A percentile compares a stretch with the other conserved stretches of the same genome.
Conservation (phyloP, 2,329 filamentous ascomycete species). For the Trichoderma sp. region DNA sequence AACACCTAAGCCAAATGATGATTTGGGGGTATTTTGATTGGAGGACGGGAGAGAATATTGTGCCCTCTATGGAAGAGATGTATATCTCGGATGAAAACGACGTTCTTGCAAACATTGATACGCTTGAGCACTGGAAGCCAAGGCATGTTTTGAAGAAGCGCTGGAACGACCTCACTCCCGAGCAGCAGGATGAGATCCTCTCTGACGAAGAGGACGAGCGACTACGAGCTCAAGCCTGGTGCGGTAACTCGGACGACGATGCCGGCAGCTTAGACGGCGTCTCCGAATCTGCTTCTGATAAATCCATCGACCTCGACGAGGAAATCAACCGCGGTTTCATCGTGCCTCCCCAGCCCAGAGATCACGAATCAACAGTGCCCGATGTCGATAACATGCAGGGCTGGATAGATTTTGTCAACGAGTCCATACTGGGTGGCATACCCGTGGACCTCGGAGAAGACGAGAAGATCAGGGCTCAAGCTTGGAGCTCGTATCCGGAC, state of each 20-base stretch:
- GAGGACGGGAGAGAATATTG: conserved; percentile 53
- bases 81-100: conserved; percentile 55
- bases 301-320: conserved; percentile 37
- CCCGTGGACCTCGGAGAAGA: conserved; percentile 34
- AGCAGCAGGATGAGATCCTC: conserved; percentile 46
- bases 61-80: conserved; percentile 54
- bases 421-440: conserved; percentile 35
- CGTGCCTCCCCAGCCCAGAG: conserved; percentile 33
- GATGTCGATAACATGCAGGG: conserved; percentile 30
- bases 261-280: neutral
- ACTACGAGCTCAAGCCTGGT: conserved; percentile 44
- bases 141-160: conserved; percentile 52
- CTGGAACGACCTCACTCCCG: conserved; percentile 45
- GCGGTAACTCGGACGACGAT: conserved; percentile 32
- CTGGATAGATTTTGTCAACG: conserved; percentile 39
- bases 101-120: conserved; percentile 41
- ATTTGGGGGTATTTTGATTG: conserved; percentile 65
- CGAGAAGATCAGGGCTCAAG: conserved; percentile 35
- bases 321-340: conserved; percentile 43
- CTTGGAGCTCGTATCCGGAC: conserved; percentile 32
- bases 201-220: conserved; percentile 43
- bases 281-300: conserved; percentile 14
- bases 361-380: conserved; percentile 29
- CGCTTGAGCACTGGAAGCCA: conserved; percentile 47
- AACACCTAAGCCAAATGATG: conserved; percentile 60